Evolutionary conservation across 2,329 filamentous ascomycete genomes (phyloP).

Genomic region (Metarhizium rileyi): DNA sequence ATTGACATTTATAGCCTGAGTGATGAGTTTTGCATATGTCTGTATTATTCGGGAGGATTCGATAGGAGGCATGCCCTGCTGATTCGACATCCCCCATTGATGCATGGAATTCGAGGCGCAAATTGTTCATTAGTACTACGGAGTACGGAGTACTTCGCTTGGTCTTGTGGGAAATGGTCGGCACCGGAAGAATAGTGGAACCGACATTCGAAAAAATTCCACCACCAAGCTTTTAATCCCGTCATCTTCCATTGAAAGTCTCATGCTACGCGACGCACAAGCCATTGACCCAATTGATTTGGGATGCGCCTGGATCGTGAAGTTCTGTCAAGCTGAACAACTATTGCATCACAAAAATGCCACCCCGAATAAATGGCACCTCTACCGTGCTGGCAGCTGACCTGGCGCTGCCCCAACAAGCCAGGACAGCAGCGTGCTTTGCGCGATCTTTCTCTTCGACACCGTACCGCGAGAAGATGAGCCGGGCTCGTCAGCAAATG

Average conservation of each 20-base stretch:
- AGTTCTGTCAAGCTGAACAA: neutral
- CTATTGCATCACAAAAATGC: constrained; percentile 2
- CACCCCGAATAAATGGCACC: constrained; percentile 15
- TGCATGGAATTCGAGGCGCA: too few species aligned
- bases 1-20: too few species aligned
- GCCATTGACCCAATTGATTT: neutral
- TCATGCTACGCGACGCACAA: neutral
- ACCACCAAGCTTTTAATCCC: neutral
- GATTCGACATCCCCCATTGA: too few species aligned
- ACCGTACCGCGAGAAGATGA: constrained; percentile 26
- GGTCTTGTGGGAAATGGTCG: too few species aligned
- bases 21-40: too few species aligned
- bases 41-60: too few species aligned
- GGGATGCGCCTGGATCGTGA: neutral
- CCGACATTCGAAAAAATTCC: neutral
- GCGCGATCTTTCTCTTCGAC: constrained; percentile 31
- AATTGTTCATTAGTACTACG: too few species aligned
- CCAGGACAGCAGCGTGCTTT: constrained; percentile 8
- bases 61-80: too few species aligned
- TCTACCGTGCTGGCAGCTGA: constrained; percentile 17
- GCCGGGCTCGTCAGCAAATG: constrained; percentile 27
- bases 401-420: constrained; percentile 1
- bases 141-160: too few species aligned
- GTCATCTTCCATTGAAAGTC: neutral
- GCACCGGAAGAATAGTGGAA: constrained; percentile 6